These are phyloP conservation scores for Phytopythium sindhum DNA, from an alignment of 352 stramenopile species.

Conservation along the genomic window DNA sequence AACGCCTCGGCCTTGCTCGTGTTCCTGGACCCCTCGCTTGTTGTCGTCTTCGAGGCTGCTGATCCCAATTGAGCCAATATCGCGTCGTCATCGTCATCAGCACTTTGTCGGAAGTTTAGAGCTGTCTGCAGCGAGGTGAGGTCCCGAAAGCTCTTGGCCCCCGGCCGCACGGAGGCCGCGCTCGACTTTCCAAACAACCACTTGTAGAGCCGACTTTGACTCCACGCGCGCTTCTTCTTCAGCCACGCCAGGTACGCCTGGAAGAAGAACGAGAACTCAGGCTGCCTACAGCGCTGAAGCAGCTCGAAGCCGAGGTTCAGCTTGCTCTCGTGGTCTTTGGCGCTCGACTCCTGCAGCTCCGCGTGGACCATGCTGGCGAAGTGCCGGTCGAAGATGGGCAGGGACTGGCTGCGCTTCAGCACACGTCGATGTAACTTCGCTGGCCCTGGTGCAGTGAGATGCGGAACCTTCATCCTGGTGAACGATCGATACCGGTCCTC, in stretches of 20 bases:
- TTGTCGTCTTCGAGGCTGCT: background rate
- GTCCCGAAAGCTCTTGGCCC: background rate
- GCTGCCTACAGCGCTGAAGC: slow-evolving; percentile 42
- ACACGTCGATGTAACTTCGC: slow-evolving; percentile 21
- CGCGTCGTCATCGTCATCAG: background rate
- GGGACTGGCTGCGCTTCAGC: slow-evolving; percentile 56
- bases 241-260: slow-evolving; percentile 42
- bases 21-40: background rate
- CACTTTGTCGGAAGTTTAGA: too few species aligned
- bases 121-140: slow-evolving; percentile 4
- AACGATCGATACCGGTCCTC: background rate
- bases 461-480: background rate
- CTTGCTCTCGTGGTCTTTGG: slow-evolving; percentile 53
- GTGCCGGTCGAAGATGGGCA: slow-evolving; percentile 61
- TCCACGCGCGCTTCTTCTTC: slow-evolving; percentile 14
- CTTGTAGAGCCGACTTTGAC: background rate
- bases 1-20: slow-evolving; percentile 45
- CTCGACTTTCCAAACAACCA: background rate
- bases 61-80: too few species aligned
- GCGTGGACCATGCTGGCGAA: slow-evolving; percentile 51
- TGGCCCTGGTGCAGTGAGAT: background rate
- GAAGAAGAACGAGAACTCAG: slow-evolving; percentile 59
- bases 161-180: background rate
- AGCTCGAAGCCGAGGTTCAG: slow-evolving; percentile 55
- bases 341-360: slow-evolving; percentile 57